These are phyloP conservation scores for Lactifluus rugatus DNA, from an alignment of 768 basidiomycete species.

Conservation along the genomic window DNA sequence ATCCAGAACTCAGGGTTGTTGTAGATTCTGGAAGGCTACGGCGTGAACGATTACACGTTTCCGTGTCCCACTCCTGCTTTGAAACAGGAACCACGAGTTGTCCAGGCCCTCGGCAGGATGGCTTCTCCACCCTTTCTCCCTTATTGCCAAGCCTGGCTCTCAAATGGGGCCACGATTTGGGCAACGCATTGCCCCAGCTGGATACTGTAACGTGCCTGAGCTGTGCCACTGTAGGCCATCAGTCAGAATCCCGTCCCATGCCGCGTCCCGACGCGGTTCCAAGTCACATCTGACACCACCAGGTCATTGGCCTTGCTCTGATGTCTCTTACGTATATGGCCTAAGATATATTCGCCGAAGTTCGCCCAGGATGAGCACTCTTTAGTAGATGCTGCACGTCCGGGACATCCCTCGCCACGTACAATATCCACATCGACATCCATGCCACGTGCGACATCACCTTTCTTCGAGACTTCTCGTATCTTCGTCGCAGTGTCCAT, in stretches of 20 bases:
- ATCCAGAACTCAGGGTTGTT: not conserved
- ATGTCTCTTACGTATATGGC: not conserved
- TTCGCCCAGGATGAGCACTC: not conserved
- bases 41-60: not conserved
- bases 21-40: not conserved
- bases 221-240: not conserved
- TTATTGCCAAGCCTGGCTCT: not conserved
- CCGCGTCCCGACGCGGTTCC: not conserved
- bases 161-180: not conserved
- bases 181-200: not conserved
- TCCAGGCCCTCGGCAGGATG: not conserved
- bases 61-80: not conserved
- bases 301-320: not conserved
- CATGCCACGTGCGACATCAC: not conserved
- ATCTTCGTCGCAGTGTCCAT: not conserved
- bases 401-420: not conserved
- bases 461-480: not conserved
- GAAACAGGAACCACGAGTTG: not conserved
- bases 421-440: not conserved
- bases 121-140: not conserved
- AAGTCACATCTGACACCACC: not conserved
- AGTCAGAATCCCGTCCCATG: not conserved
- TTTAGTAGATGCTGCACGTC: not conserved
- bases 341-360: not conserved
- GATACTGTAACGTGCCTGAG: too few relatives aligned